A percentile compares a stretch with the other conserved stretches of the same genome.
phyloP scores from a whole-genome alignment of 805 yeast genomes.

The Torulaspora gathmanii region DNA sequence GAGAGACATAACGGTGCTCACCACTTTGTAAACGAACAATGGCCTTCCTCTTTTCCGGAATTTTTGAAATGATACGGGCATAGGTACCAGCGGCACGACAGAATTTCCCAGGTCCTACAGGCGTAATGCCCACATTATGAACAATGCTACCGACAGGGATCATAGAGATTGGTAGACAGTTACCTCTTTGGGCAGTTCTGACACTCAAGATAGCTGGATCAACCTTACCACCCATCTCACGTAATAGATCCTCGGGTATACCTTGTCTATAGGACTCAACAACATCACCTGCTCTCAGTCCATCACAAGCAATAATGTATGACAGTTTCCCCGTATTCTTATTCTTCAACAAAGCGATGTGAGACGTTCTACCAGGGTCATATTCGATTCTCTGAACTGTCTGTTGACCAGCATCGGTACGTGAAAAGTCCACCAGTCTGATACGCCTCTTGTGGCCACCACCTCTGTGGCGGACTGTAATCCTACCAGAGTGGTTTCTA shows the following conservation, averaged over 20 bases:
- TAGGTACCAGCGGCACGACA: conserved; percentile 94
- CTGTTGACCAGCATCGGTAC: conserved; percentile 66
- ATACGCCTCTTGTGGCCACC: conserved; percentile 93
- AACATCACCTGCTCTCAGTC: conserved; percentile 85
- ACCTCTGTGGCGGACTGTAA: conserved; percentile 92
- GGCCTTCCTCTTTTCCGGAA: conserved; percentile 65
- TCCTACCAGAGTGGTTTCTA: conserved; percentile 81
- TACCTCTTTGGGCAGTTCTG: conserved; percentile 85
- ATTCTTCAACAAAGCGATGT: conserved; percentile 79
- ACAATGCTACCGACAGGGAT: conserved; percentile 91
- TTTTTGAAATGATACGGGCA: conserved; percentile 79
- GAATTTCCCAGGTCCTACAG: conserved; percentile 75
- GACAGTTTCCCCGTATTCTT: conserved; percentile 55
- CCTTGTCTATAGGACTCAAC: conserved; percentile 90
- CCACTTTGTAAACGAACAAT: conserved; percentile 82
- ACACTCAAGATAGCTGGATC: conserved; percentile 90
- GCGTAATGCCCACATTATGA: conserved; percentile 78
- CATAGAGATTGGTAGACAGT: conserved; percentile 88
- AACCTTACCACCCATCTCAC: conserved; percentile 83
- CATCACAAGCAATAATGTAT: conserved; percentile 87
- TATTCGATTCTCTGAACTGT: conserved; percentile 84
- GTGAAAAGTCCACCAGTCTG: conserved; percentile 71
- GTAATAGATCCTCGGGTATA: conserved; percentile 65
- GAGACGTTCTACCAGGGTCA: conserved; percentile 92
- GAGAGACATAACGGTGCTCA: conserved; percentile 83